Base-by-base conservation (phyloP, 2,329 filamentous ascomycete genomes). In the Exophiala oligosperma region DNA sequence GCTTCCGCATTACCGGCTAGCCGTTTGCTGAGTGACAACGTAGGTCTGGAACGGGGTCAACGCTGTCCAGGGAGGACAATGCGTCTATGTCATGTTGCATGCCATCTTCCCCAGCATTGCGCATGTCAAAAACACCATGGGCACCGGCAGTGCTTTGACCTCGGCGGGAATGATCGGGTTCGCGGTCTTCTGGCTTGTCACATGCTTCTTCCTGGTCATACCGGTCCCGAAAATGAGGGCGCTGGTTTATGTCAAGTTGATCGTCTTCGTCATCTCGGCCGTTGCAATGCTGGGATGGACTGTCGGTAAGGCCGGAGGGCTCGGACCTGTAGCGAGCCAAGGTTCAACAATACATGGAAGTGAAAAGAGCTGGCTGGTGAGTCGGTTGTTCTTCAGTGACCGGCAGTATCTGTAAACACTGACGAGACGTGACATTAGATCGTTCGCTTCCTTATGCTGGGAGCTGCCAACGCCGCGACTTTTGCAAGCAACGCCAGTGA, bases 131-230 rank as follows among this genome's bases (percentile, higher is more conserved):
- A 74, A 79, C 56, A 69, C 66, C 0, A 76, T 78, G 73, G 73
- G 73, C 1, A 40, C 66, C 1, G 72, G 73, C 3, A 76, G 75
- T 1, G 73, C 73, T 3, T 65, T 78, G 26, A 73, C 69, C 7
- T 72, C 72, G 1, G 75, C 69, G 1, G 71, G 72, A 1, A 76
- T 78, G 73, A 73, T 78, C 54, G 73, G 74, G 32, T 77, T 77
- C 59, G 68, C 66, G 4, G 64, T 77, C 1, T 77, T 74, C 62
- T 77, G 74, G 74, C 54, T 76, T n/a, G 43, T 73, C 6, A 76
- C 71, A 14, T 76, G 73, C 55, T 72, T 69, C 24, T 76, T 76
- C 46, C 66, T 76, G 1, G 62, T 75, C 8, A 70, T 76, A 32
- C 74, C 74, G 0, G 70, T 74, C 1, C 72, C 72, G 3, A 74